Percentiles rank a stretch among this genome's conserved stretches.
phyloP scores from a whole-genome alignment of 2,329 filamentous ascomycete species.

The Phoma sp. region DNA sequence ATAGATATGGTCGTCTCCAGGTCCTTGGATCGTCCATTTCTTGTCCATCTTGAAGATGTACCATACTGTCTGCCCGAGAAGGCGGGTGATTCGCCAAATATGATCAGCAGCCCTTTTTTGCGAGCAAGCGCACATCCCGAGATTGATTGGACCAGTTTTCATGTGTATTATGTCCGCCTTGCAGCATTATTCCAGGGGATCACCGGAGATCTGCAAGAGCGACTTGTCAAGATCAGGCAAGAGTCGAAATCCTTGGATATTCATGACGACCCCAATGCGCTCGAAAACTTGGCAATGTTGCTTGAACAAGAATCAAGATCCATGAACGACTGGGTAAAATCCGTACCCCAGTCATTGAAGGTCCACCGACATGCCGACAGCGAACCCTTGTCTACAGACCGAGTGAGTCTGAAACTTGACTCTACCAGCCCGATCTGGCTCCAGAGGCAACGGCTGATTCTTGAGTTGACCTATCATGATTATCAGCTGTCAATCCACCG shows the following conservation, averaged over 20 bases:
- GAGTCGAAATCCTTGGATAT: conserved; percentile 2
- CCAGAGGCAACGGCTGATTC: conserved; percentile 6
- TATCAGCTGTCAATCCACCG: conserved; percentile 2
- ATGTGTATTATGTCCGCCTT: conserved; percentile 1
- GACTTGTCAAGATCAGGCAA: conserved; percentile 4
- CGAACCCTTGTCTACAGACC: conserved; percentile 8
- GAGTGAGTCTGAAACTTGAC: conserved; percentile 1
- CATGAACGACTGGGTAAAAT: conserved; percentile 2
- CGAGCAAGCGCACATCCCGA: not conserved
- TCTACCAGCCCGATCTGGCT: conserved; percentile 9
- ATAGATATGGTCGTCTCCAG: conserved; percentile 9
- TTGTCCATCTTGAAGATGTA: conserved; percentile 7
- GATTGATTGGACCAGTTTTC: conserved; percentile 6
- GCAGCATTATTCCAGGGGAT: conserved; percentile 3
- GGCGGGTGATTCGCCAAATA: not conserved
- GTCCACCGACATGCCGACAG: conserved; percentile 1
- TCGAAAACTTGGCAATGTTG: conserved; percentile 2
- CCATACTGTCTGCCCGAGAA: conserved; percentile 5
- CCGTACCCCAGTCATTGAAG: conserved; percentile 1
- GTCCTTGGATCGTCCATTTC: conserved; percentile 9
- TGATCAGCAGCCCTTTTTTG: not conserved
- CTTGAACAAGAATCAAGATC: not conserved
- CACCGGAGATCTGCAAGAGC: not conserved
- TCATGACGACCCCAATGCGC: conserved; percentile 3
- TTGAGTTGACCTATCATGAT: conserved; percentile 9